Conservation (phyloP, 1,284 basidiomycete species). For the Cutaneotrichosporon dermatis region DNA sequence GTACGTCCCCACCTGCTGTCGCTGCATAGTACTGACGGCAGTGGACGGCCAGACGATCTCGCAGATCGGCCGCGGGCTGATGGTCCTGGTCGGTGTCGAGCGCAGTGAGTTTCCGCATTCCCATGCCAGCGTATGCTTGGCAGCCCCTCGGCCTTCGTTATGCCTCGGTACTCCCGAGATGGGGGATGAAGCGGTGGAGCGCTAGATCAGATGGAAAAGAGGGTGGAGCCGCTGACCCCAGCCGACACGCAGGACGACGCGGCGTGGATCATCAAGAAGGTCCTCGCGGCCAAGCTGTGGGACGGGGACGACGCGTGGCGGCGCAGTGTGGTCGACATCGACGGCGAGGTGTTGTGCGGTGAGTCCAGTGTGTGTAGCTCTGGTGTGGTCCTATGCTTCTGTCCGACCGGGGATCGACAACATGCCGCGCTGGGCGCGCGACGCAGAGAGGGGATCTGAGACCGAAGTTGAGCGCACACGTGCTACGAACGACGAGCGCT, state of each 20-base stretch:
- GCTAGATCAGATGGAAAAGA: no score
- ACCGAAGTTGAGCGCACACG: no score
- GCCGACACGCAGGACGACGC: slow-evolving; percentile 74
- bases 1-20: slow-evolving; percentile 17
- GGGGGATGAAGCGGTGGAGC: no score
- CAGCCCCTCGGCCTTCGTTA: no score
- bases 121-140: no score
- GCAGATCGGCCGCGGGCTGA: slow-evolving; percentile 71
- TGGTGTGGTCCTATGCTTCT: neutral
- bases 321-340: slow-evolving; percentile 71
- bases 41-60: slow-evolving; percentile 57
- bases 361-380: slow-evolving; percentile 10
- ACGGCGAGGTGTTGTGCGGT: slow-evolving; percentile 78
- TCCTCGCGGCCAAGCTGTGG: slow-evolving; percentile 70
- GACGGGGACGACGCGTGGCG: slow-evolving; percentile 64
- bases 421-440: no score
- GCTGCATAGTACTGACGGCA: slow-evolving; percentile 14
- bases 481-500: no score
- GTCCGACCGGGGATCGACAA: no score
- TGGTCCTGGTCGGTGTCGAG: slow-evolving; percentile 77
- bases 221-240: slow-evolving; percentile 35
- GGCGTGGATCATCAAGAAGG: slow-evolving; percentile 68
- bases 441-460: no score
- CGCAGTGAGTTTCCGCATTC: slow-evolving; percentile 8
- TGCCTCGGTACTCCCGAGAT: no score